A percentile compares a stretch with the other conserved stretches of the same genome.
phyloP scores from a whole-genome alignment of 768 basidiomycete genomes.

The Collybia sp. region DNA sequence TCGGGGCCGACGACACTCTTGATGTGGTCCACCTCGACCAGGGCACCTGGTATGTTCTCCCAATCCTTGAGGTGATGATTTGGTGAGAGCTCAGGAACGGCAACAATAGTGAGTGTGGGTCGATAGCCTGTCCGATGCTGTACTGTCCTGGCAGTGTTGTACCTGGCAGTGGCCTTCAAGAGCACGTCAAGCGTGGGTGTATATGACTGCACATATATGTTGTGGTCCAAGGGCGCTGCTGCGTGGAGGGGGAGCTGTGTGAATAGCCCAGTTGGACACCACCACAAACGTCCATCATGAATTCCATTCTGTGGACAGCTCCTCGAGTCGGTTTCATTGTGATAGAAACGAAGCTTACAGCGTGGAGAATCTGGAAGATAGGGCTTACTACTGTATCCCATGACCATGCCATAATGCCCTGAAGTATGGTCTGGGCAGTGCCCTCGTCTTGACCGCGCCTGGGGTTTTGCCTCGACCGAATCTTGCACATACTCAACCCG shows the following conservation, averaged over 20 bases:
- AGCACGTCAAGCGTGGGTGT: slow-evolving; percentile 8
- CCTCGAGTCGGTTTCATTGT: neutral
- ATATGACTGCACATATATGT: slow-evolving; percentile 10
- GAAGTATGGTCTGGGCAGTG: no score
- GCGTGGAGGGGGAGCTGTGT: slow-evolving; percentile 10
- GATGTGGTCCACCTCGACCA: neutral
- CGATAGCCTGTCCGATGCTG: neutral
- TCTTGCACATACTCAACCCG: neutral
- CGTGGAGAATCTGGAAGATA: neutral
- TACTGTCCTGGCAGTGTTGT: neutral
- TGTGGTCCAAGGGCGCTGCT: slow-evolving; percentile 7
- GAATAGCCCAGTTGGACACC: slow-evolving; percentile 7
- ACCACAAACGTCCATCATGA: slow-evolving; percentile 6
- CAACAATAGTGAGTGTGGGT: slow-evolving; percentile 2
- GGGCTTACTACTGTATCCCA: neutral
- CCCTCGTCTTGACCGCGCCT: neutral
- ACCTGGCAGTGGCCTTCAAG: slow-evolving; percentile 2
- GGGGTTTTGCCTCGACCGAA: neutral
- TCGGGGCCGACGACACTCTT: neutral
- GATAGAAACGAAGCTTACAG: neutral
- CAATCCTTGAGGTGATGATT: neutral
- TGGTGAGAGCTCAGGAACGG: neutral
- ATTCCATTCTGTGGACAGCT: slow-evolving; percentile 1
- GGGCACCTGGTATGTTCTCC: neutral
- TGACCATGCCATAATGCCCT: neutral